These are phyloP conservation scores for Microbotryum scabiosae DNA, from an alignment of 1,284 basidiomycete species.

Conservation along the genomic window DNA sequence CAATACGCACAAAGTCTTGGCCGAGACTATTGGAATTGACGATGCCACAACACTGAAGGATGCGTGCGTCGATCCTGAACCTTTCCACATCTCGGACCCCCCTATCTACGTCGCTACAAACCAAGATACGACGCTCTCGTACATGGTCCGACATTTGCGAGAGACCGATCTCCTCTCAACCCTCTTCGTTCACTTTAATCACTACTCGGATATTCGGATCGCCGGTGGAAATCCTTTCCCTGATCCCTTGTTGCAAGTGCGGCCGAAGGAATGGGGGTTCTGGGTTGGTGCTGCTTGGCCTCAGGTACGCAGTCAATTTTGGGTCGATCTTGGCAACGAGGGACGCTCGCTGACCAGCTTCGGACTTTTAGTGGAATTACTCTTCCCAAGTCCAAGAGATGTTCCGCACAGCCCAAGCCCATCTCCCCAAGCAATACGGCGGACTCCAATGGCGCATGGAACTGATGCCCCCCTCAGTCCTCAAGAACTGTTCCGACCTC, in stretches of 20 bases:
- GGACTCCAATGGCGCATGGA: slow-evolving; percentile 9
- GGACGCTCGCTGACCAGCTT: too few relatives aligned
- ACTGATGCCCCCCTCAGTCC: neutral
- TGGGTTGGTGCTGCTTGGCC: slow-evolving; percentile 5
- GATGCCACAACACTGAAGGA: slow-evolving; percentile 4
- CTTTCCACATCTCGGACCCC: slow-evolving; percentile 3
- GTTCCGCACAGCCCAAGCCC: neutral
- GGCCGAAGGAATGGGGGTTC: slow-evolving; percentile 5
- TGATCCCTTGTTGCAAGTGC: slow-evolving; percentile 4
- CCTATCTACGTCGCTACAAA: slow-evolving; percentile 5
- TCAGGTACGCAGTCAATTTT: neutral
- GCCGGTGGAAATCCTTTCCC: neutral
- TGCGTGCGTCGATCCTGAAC: neutral
- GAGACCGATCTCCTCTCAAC: slow-evolving; percentile 4
- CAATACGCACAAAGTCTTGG: slow-evolving; percentile 2
- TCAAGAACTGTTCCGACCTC: slow-evolving; percentile 1
- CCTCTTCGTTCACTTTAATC: slow-evolving; percentile 8
- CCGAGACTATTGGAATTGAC: neutral
- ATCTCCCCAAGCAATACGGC: slow-evolving; percentile 2
- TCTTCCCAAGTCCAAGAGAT: slow-evolving; percentile 2
- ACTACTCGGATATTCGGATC: slow-evolving; percentile 4
- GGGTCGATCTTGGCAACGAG: too few relatives aligned
- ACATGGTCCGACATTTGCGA: neutral
- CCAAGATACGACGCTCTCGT: neutral
- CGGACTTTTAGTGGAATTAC: neutral